Conservation (phyloP, 1,284 basidiomycete species). For the Irpex rosettiformis region DNA sequence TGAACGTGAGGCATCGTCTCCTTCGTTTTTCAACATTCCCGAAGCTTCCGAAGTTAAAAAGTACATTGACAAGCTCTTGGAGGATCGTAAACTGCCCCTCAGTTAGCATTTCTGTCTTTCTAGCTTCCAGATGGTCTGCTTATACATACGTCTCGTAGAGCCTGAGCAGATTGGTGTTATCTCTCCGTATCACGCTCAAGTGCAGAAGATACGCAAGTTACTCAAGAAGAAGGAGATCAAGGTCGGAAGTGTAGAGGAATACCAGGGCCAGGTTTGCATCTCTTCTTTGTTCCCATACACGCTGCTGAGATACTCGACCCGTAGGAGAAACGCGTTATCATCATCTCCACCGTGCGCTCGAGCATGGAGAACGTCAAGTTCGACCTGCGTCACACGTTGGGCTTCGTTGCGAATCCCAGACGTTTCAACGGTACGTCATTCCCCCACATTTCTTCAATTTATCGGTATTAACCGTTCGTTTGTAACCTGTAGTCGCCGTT, state of each 20-base stretch:
- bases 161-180: slow-evolving; percentile 55
- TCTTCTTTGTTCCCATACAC: background rate
- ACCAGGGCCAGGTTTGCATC: slow-evolving; percentile 57
- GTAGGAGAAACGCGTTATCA: slow-evolving; percentile 62
- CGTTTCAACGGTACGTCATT: slow-evolving; percentile 56
- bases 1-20: slow-evolving; percentile 54
- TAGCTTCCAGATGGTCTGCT: background rate
- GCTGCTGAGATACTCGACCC: background rate
- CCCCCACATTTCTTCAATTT: background rate
- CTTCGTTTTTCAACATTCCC: slow-evolving; percentile 64
- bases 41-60: slow-evolving; percentile 52
- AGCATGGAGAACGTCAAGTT: slow-evolving; percentile 52
- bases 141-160: background rate
- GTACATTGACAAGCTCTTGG: slow-evolving; percentile 37
- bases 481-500: slow-evolving; percentile 41
- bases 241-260: slow-evolving; percentile 65
- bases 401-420: slow-evolving; percentile 59
- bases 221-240: slow-evolving; percentile 39
- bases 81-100: slow-evolving; percentile 32
- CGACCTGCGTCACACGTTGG: slow-evolving; percentile 55
- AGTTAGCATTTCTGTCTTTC: slow-evolving; percentile 31
- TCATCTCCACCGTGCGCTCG: slow-evolving; percentile 65
- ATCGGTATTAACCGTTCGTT: background rate
- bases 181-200: slow-evolving; percentile 59
- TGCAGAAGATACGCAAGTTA: slow-evolving; percentile 42